phyloP scores from a whole-genome alignment of 2,329 filamentous ascomycete species.

The Colletotrichum abscissum region DNA sequence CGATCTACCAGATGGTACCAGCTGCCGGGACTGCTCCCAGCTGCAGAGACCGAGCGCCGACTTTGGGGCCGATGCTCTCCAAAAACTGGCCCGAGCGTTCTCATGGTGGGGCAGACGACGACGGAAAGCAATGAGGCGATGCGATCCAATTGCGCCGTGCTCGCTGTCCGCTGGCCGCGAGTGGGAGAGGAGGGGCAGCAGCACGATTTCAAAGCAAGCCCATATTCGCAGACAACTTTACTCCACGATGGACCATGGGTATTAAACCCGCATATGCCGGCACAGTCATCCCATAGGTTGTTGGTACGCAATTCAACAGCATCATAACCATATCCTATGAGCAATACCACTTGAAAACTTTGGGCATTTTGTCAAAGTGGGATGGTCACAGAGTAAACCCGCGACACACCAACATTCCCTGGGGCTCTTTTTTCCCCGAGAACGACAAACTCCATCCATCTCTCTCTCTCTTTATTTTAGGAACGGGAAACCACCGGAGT shows the following conservation, averaged over 20 bases:
- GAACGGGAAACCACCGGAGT: background rate
- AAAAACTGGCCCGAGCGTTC: constrained; percentile 11
- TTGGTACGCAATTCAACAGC: background rate
- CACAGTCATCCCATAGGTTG: background rate
- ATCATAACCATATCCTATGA: too few species aligned
- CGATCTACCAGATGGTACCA: background rate
- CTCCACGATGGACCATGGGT: constrained; percentile 10
- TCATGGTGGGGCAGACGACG: constrained; percentile 3
- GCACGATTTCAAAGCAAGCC: constrained; percentile 51
- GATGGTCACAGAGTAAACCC: background rate
- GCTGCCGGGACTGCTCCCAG: background rate
- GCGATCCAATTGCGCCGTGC: constrained; percentile 8
- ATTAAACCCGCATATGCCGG: constrained; percentile 28
- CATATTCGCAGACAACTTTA: constrained; percentile 37
- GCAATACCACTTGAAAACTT: too few species aligned
- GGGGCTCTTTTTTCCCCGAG: background rate
- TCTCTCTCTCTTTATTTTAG: background rate
- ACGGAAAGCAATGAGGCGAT: constrained; percentile 2
- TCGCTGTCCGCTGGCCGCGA: background rate
- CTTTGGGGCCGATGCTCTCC: background rate
- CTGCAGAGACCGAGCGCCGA: constrained; percentile 20
- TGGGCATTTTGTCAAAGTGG: background rate
- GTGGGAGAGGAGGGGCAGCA: constrained; percentile 8
- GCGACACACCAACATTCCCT: background rate
- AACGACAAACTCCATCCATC: background rate